These are phyloP conservation scores for Steccherinum ochraceum DNA, from an alignment of 768 basidiomycete genomes.

Conservation along the genomic window DNA sequence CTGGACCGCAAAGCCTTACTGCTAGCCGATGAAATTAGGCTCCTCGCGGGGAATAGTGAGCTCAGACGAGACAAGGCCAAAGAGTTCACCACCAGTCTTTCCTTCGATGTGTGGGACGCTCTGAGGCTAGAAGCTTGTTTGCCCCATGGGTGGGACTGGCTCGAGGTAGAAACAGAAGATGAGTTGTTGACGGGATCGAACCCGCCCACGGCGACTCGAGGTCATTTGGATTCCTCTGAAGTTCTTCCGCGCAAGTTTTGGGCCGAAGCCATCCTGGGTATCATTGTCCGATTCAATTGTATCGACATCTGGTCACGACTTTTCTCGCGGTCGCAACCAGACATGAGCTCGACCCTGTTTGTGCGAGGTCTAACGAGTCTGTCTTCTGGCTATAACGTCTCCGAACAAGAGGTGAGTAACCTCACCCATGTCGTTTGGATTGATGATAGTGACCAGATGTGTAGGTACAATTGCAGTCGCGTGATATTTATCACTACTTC, in stretches of 20 bases:
- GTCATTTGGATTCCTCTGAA: too few species aligned
- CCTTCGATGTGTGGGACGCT: conserved; percentile 52
- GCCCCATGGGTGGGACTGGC: too few species aligned
- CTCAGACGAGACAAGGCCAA: conserved; percentile 34
- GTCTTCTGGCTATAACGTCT: conserved; percentile 46
- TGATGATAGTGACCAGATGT: too few species aligned
- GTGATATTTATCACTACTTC: conserved; percentile 34
- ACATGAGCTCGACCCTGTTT: conserved; percentile 21
- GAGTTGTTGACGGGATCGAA: too few species aligned
- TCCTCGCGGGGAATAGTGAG: conserved; percentile 21
- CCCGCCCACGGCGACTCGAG: too few species aligned
- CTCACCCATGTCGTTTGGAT: too few species aligned
- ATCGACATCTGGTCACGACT: conserved; percentile 2
- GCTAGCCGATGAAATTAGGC: conserved; percentile 36
- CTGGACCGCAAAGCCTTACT: conserved; percentile 37
- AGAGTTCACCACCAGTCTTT: conserved; percentile 30
- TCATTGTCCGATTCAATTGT: conserved; percentile 5
- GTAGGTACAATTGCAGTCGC: conserved; percentile 37
- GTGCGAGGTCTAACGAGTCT: conserved; percentile 41
- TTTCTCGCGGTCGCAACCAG: background rate
- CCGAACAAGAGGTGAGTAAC: conserved; percentile 37
- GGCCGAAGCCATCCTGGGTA: conserved; percentile 8
- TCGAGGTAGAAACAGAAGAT: too few species aligned
- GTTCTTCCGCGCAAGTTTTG: too few species aligned
- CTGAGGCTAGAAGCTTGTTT: conserved; percentile 34